Conservation (phyloP, 768 basidiomycete species). For the Trametes villosa region DNA sequence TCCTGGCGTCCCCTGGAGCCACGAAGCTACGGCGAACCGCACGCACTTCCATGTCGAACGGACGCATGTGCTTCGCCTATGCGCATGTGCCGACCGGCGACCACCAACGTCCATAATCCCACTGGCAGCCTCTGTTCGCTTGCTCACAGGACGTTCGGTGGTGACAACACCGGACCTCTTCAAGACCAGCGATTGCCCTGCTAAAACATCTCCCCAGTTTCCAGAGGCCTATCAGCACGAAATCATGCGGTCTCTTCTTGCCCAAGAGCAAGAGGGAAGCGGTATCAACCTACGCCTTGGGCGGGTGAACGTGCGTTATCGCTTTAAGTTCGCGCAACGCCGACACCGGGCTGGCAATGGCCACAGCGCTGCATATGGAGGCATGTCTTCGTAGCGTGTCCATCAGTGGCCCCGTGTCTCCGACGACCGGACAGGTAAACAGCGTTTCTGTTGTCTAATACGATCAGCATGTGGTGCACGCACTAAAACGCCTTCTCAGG, state of each 20-base stretch:
- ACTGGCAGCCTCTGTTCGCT: background rate
- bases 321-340: background rate
- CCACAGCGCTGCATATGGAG: slow-evolving; percentile 6
- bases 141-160: background rate
- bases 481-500: slow-evolving; percentile 6
- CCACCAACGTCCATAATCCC: background rate
- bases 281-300: too few species aligned
- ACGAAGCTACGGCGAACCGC: background rate
- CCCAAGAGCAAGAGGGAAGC: background rate
- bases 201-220: background rate
- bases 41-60: background rate
- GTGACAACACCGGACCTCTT: too few species aligned
- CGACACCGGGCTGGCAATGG: background rate
- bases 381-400: background rate
- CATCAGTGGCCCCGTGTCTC: background rate
- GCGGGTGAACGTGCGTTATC: slow-evolving; percentile 14
- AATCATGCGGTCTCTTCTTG: background rate
- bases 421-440: background rate
- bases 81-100: background rate
- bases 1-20: background rate
- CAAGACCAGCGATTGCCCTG: background rate
- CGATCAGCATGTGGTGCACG: slow-evolving; percentile 5
- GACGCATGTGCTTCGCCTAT: slow-evolving; percentile 18
- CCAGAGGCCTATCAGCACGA: background rate
- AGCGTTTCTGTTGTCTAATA: background rate